These are phyloP conservation scores for Cyamopsis tetragonoloba DNA, from an alignment of 306 rosid genomes.

Conservation along the genomic window DNA sequence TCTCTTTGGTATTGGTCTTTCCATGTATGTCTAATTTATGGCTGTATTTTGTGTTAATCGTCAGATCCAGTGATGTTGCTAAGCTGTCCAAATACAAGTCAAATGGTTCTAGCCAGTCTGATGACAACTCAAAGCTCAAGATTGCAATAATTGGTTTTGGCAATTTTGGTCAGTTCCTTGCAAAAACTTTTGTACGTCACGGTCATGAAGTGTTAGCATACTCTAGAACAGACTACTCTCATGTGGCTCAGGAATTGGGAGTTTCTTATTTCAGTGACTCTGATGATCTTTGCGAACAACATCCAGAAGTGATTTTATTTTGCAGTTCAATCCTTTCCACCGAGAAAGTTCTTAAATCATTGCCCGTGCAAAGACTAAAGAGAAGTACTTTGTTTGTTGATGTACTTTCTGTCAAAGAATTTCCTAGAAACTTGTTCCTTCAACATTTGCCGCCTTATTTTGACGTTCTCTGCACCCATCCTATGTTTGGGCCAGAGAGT, in stretches of 20 bases:
- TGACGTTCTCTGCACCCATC: slow-evolving; percentile 87
- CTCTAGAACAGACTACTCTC: slow-evolving; percentile 73
- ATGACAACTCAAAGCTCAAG: slow-evolving; percentile 52
- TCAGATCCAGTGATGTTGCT: slow-evolving; percentile 36
- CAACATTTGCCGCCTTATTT: slow-evolving; percentile 54
- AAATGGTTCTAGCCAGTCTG: slow-evolving; percentile 17
- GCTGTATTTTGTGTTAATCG: slow-evolving; percentile 2
- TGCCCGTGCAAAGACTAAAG: slow-evolving; percentile 74
- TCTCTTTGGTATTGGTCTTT: background rate
- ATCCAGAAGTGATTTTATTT: slow-evolving; percentile 81
- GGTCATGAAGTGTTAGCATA: slow-evolving; percentile 78
- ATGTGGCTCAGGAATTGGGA: slow-evolving; percentile 57
- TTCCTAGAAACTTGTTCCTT: slow-evolving; percentile 75
- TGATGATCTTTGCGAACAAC: slow-evolving; percentile 85
- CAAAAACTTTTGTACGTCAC: slow-evolving; percentile 54
- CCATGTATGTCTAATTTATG: slow-evolving; percentile 3
- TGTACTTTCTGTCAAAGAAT: slow-evolving; percentile 89
- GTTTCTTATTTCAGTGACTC: slow-evolving; percentile 54
- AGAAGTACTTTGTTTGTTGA: slow-evolving; percentile 87
- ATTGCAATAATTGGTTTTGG: slow-evolving; percentile 83
- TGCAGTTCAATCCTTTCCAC: slow-evolving; percentile 92
- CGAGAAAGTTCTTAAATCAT: slow-evolving; percentile 61
- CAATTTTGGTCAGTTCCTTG: slow-evolving; percentile 89
- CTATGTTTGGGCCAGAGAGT: slow-evolving; percentile 98
- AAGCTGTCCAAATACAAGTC: slow-evolving; percentile 15